Evolutionary conservation across 495 filamentous ascomycete species (phyloP), one percentile per base, ranked within the genome.

Genomic region (Rusavskia elegans): DNA sequence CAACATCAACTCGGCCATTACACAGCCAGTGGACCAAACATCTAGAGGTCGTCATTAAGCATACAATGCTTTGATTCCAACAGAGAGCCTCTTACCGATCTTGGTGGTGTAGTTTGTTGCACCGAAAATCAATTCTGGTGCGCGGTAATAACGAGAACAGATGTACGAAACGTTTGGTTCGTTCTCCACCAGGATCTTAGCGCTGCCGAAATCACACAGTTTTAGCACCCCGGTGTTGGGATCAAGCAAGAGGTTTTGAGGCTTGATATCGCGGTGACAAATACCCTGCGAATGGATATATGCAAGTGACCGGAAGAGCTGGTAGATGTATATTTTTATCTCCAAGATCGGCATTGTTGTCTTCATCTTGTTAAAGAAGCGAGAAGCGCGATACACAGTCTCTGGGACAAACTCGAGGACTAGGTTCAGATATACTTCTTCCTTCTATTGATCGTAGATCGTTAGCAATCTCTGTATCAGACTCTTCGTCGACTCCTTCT

Each of bases 161-260:
- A 99, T 99, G 72, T 99, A 99, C 29, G 92, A 99, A 36, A 99
- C 92, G 61, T 99, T 99, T 2, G 92, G 92, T 72, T 99, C 92
- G 59, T 99, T 96, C 68, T 95, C 89, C 30, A 99, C 89, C 55
- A 99, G 70, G 49, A 99, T 99, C 75, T 99, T 99, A 32, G 92
- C 92, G 58, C 93, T 97, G 46, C 92, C 92, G 65, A 97, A 99
- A 71, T 99, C 92, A 69, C 92, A 99, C 27, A 99, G 80, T 73
- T 99, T 99, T 59, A 99, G 72, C 40, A 99, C 78, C 49, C 92
- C 92, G 16, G 84, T 89, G 61, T 73, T 78, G 7, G 89, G 89
- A 61, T 99, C 92, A 52, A 97, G 76, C 42, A 99, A 74, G 14
- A 99, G 78, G 64, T 99, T 97, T 66, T 99, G 92, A 25, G 92